These are phyloP conservation scores for Pinus taeda DNA, from an alignment of 75 land plant genomes.

Conservation along the genomic window DNA sequence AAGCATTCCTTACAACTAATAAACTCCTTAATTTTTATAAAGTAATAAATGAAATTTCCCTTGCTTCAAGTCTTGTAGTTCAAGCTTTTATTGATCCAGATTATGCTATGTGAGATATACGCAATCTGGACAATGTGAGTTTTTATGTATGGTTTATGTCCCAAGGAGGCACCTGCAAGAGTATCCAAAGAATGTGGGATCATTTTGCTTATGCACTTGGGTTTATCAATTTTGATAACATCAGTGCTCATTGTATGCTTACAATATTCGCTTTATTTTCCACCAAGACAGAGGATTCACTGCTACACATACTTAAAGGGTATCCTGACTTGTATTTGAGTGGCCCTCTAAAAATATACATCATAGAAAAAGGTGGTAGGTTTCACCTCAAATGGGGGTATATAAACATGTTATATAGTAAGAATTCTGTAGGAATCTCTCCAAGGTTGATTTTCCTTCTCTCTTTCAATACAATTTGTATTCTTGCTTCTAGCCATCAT, in stretches of 20 bases:
- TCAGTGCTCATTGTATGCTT: slow-evolving; percentile 99
- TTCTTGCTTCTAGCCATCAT: background rate
- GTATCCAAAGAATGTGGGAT: slow-evolving; percentile 98
- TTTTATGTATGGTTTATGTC: slow-evolving; percentile 35
- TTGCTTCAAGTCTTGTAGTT: slow-evolving; percentile 93
- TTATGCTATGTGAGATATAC: slow-evolving; percentile 77
- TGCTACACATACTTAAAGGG: slow-evolving; percentile 95
- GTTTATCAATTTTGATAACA: slow-evolving; percentile 95
- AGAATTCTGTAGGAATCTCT: slow-evolving; percentile 63
- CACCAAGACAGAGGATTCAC: slow-evolving; percentile 94
- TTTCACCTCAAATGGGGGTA: slow-evolving; percentile 96
- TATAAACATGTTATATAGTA: slow-evolving; percentile 75
- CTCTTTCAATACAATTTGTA: background rate
- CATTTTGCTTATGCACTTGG: slow-evolving; percentile 99
- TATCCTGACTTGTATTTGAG: slow-evolving; percentile 91
- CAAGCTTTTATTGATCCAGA: slow-evolving; percentile 91
- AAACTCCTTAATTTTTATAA: slow-evolving; percentile 53
- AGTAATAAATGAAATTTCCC: slow-evolving; percentile 85
- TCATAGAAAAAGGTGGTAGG: slow-evolving; percentile 88
- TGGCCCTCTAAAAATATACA: slow-evolving; percentile 89
- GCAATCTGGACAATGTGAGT: slow-evolving; percentile 82
- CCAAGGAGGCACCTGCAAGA: slow-evolving; percentile 88
- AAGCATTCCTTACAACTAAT: too few relatives aligned
- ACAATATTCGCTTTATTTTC: slow-evolving; percentile 95
- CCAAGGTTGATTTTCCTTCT: slow-evolving; percentile 46